A percentile compares a stretch with the other conserved stretches of the same genome.
phyloP scores from a whole-genome alignment of 768 basidiomycete species.

The Candolleomyces eurysporus region DNA sequence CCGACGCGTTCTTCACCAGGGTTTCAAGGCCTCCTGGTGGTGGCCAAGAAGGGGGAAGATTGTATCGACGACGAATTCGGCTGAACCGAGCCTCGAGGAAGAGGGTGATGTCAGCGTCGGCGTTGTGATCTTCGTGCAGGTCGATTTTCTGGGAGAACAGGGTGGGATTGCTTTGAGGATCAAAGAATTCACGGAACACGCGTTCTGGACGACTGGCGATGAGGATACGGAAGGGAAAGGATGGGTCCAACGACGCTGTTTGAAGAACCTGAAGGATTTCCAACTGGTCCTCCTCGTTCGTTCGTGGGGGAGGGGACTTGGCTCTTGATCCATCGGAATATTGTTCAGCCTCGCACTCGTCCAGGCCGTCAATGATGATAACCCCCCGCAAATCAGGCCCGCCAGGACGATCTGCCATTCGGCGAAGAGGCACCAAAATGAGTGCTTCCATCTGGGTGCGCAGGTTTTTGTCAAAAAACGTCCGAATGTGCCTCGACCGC shows the following conservation, averaged over 20 bases:
- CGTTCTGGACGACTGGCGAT: background rate
- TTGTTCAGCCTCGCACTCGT: background rate
- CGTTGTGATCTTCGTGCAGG: background rate
- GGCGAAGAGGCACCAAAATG: background rate
- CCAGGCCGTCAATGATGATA: background rate
- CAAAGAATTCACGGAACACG: background rate
- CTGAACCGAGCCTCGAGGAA: background rate
- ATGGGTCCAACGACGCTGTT: background rate
- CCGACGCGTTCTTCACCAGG: background rate
- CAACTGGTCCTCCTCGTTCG: background rate
- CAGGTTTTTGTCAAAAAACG: background rate
- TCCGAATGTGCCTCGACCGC: background rate
- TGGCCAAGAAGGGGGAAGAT: background rate
- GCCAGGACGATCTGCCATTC: background rate
- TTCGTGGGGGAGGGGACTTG: background rate
- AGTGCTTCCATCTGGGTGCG: background rate
- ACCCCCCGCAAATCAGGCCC: background rate
- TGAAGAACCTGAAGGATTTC: background rate
- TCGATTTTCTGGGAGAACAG: background rate
- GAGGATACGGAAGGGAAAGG: background rate
- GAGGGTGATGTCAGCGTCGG: background rate
- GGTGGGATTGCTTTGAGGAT: background rate
- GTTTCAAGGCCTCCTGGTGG: background rate
- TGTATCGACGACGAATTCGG: background rate
- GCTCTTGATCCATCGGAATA: background rate